A percentile compares a stretch with the other conserved stretches of the same genome.
These are phyloP conservation scores for Drosera capensis DNA, from an alignment of 148 eudicot genomes.

Conservation along the genomic window DNA sequence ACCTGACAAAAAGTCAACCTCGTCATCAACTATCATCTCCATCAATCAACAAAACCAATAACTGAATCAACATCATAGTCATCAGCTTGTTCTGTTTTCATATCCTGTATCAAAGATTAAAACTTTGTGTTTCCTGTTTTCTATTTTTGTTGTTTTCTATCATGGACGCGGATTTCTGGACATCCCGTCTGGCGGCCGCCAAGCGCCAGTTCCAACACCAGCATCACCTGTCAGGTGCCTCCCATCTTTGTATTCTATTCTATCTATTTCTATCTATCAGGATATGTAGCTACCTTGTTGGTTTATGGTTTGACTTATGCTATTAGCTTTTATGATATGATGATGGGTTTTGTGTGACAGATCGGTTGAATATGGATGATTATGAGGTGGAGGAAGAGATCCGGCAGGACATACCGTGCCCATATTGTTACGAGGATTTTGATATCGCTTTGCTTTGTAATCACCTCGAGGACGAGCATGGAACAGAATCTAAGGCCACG, in stretches of 20 bases:
- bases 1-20: too few species aligned
- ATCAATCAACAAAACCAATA: too few species aligned
- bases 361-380: slow-evolving; percentile 70
- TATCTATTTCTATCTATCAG: slow-evolving; percentile 6
- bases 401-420: slow-evolving; percentile 71
- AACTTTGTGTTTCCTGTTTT: too few species aligned
- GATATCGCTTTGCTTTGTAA: slow-evolving; percentile 72
- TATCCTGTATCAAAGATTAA: too few species aligned
- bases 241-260: slow-evolving; percentile 29
- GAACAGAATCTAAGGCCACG: slow-evolving; percentile 56
- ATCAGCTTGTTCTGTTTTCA: too few species aligned
- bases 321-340: neutral
- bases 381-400: slow-evolving; percentile 70
- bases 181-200: slow-evolving; percentile 69
- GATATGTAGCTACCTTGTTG: slow-evolving; percentile 1
- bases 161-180: slow-evolving; percentile 93
- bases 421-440: slow-evolving; percentile 82
- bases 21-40: too few species aligned
- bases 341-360: slow-evolving; percentile 24
- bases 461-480: slow-evolving; percentile 83
- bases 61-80: too few species aligned
- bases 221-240: slow-evolving; percentile 17
- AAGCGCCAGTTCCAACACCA: slow-evolving; percentile 61
- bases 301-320: neutral
- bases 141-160: neutral